A percentile compares a stretch with the other conserved stretches of the same genome.
These are phyloP conservation scores for Trapa incisa DNA, from an alignment of 345 rosid genomes.

Conservation along the genomic window DNA sequence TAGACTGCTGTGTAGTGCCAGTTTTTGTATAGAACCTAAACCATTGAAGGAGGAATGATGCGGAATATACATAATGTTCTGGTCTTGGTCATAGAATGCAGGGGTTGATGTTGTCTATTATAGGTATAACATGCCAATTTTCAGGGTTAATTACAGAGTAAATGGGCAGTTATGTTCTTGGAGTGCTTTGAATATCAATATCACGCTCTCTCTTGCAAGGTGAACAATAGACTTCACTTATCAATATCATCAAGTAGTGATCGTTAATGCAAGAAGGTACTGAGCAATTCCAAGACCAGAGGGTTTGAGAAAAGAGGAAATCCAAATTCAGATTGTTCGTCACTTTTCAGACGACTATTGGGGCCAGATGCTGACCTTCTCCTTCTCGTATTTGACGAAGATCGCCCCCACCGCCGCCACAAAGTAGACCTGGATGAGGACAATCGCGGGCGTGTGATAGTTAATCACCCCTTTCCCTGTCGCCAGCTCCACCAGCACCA, in stretches of 20 bases:
- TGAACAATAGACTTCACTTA: too few relatives aligned
- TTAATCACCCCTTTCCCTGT: constrained; percentile 74
- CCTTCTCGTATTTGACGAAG: constrained; percentile 61
- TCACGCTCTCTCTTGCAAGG: too few relatives aligned
- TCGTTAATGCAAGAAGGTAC: too few relatives aligned
- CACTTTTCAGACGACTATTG: not conserved
- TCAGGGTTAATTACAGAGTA: too few relatives aligned
- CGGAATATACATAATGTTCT: not conserved
- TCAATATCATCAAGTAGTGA: too few relatives aligned
- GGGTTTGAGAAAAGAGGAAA: not conserved
- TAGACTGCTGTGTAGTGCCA: not conserved
- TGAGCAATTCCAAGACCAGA: not conserved
- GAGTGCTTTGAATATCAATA: too few relatives aligned
- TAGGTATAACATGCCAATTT: too few relatives aligned
- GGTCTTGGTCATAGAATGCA: not conserved
- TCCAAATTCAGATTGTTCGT: not conserved
- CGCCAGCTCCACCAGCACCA: constrained; percentile 74
- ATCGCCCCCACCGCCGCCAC: constrained; percentile 56
- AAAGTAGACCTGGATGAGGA: constrained; percentile 58
- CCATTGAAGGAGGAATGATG: not conserved
- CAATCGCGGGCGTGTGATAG: constrained; percentile 67
- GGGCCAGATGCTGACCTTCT: constrained; percentile 72
- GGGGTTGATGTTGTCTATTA: too few relatives aligned
- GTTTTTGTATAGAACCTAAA: not conserved
- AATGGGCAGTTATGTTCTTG: too few relatives aligned